Conservation (phyloP, 257 asterid species). For the Rhazya stricta region DNA sequence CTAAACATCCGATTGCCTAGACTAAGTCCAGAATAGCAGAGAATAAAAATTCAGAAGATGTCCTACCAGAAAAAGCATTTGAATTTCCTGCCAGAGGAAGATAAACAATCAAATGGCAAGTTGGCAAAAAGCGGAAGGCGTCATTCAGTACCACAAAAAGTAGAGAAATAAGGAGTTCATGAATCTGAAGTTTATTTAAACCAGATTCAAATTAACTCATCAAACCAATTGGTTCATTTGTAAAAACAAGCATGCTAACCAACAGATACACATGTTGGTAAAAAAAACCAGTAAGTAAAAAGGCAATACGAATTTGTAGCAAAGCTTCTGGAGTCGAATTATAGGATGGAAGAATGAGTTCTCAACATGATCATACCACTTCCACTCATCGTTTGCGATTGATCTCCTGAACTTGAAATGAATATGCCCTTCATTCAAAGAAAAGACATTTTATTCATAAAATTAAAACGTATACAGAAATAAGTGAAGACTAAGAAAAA, state of each 20-base stretch:
- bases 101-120: background rate
- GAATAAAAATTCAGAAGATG: background rate
- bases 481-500: slow-evolving; percentile 6
- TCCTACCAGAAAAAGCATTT: slow-evolving; percentile 4
- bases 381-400: slow-evolving; percentile 83
- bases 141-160: background rate
- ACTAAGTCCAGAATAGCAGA: background rate
- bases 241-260: background rate
- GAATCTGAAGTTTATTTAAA: background rate
- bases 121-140: background rate
- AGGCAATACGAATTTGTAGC: background rate
- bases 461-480: slow-evolving; percentile 7
- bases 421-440: slow-evolving; percentile 66
- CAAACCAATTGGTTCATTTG: background rate
- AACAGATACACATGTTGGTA: background rate
- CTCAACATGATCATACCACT: slow-evolving; percentile 56
- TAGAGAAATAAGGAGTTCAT: background rate
- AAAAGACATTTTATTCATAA: slow-evolving; percentile 10
- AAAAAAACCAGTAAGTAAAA: background rate
- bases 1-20: background rate
- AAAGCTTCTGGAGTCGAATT: slow-evolving; percentile 5
- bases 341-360: slow-evolving; percentile 14
- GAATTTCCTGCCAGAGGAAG: background rate
- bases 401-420: slow-evolving; percentile 96
- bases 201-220: background rate